Percentiles rank a stretch among this genome's conserved stretches.
These are phyloP conservation scores for Gossypium lobatum DNA, from an alignment of 441 rosid species.

Conservation along the genomic window DNA sequence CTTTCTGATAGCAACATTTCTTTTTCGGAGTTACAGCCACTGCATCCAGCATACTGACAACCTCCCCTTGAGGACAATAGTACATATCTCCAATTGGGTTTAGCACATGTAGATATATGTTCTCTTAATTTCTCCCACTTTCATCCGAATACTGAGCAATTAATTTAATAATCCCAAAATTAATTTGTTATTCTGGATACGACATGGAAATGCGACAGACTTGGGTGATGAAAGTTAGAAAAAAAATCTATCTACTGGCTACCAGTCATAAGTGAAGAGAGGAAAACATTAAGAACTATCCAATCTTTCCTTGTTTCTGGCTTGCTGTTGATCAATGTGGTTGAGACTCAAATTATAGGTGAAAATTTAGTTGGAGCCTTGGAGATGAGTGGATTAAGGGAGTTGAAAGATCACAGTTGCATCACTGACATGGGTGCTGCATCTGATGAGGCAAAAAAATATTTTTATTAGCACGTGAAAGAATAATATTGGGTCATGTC, in stretches of 20 bases:
- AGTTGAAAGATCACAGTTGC: not conserved
- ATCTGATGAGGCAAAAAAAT: not conserved
- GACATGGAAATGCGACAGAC: not conserved
- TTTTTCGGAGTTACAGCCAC: not conserved
- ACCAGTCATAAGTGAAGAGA: not conserved
- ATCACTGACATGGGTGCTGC: not conserved
- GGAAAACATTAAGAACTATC: not conserved
- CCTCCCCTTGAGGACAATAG: not conserved
- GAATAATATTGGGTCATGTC: not conserved
- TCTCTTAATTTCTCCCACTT: not conserved
- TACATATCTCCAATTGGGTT: not conserved
- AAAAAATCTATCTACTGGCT: not conserved
- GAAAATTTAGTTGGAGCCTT: not conserved
- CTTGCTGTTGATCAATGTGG: not conserved
- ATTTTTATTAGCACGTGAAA: not conserved
- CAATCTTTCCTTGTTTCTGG: not conserved
- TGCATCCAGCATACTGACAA: not conserved
- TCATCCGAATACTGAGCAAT: not conserved
- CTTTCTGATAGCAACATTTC: not conserved
- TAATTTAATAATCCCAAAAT: not conserved
- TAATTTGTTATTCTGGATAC: not conserved
- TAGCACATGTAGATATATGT: not conserved
- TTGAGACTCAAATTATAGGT: not conserved
- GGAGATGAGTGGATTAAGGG: not conserved
- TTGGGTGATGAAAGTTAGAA: not conserved